phyloP scores from a whole-genome alignment of 1,284 basidiomycete species.

The Ganoderma boninense region DNA sequence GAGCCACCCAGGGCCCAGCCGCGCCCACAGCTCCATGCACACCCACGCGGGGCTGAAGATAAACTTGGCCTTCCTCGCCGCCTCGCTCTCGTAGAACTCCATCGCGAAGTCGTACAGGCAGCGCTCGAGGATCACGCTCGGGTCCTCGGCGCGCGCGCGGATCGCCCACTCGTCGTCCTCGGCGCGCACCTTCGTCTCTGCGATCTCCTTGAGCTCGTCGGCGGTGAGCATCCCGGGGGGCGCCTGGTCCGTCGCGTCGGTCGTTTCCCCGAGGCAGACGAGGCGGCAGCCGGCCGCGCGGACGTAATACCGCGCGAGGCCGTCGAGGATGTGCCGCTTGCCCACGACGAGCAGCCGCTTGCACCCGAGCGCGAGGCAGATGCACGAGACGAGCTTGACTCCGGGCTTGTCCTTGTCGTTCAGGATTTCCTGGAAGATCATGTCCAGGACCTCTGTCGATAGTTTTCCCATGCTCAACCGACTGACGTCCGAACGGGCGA shows the following conservation, averaged over 20 bases:
- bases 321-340: slow-evolving; percentile 4
- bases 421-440: background rate
- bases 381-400: background rate
- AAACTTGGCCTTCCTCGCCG: background rate
- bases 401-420: background rate
- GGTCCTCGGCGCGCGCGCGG: background rate
- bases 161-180: background rate
- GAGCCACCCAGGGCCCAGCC: background rate
- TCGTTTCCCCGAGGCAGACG: slow-evolving; percentile 25
- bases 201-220: slow-evolving; percentile 10
- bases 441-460: background rate
- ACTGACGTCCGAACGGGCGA: too few relatives aligned
- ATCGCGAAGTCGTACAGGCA: background rate
- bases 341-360: slow-evolving; percentile 16
- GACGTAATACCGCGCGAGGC: background rate
- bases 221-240: slow-evolving; percentile 21
- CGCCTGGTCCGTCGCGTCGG: slow-evolving; percentile 15
- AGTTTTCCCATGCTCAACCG: too few relatives aligned
- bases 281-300: slow-evolving; percentile 25
- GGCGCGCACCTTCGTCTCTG: background rate
- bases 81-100: background rate
- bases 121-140: background rate
- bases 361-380: slow-evolving; percentile 21
- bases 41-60: too few relatives aligned
- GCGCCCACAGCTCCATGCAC: too few relatives aligned